Conservation (phyloP, 75 land plant species). For the Adiantum capillusveneris region DNA sequence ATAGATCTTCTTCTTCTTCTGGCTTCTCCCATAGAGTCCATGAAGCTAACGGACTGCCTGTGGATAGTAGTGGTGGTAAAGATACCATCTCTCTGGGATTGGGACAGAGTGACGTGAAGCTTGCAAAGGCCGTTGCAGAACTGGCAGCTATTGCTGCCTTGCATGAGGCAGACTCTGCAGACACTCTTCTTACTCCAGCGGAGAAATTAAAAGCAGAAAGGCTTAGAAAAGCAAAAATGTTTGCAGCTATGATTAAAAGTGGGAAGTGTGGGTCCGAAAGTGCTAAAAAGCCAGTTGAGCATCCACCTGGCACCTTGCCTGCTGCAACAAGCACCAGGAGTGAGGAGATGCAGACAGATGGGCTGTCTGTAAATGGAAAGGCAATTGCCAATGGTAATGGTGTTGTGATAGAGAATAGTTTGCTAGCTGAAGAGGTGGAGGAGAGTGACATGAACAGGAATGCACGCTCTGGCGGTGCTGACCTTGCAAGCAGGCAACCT, state of each 20-base stretch:
- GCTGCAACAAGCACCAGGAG: not conserved
- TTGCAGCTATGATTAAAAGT: slow-evolving; percentile 70
- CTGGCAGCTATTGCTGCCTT: slow-evolving; percentile 54
- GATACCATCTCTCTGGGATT: not conserved
- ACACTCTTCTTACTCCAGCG: slow-evolving; percentile 44
- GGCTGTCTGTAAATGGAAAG: not conserved
- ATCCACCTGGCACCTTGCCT: not conserved
- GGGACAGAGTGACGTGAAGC: slow-evolving; percentile 13
- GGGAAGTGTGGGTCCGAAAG: slow-evolving; percentile 13
- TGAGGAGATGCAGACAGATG: not conserved
- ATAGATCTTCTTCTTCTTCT: not conserved
- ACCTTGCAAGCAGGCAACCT: not conserved
- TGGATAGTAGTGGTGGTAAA: not conserved
- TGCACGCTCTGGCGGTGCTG: not conserved
- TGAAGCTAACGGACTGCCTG: not conserved
- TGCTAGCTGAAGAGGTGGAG: not conserved
- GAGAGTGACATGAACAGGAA: not conserved
- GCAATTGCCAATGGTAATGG: not conserved
- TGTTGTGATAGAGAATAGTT: not conserved
- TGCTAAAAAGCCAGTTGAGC: not conserved
- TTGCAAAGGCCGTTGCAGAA: slow-evolving; percentile 50
- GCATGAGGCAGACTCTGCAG: slow-evolving; percentile 58
- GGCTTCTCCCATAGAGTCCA: not conserved
- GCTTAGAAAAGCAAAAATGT: slow-evolving; percentile 74
- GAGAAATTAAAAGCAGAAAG: slow-evolving; percentile 84